Conservation (phyloP, 2,329 filamentous ascomycete genomes). For the Penicillium glabrum region DNA sequence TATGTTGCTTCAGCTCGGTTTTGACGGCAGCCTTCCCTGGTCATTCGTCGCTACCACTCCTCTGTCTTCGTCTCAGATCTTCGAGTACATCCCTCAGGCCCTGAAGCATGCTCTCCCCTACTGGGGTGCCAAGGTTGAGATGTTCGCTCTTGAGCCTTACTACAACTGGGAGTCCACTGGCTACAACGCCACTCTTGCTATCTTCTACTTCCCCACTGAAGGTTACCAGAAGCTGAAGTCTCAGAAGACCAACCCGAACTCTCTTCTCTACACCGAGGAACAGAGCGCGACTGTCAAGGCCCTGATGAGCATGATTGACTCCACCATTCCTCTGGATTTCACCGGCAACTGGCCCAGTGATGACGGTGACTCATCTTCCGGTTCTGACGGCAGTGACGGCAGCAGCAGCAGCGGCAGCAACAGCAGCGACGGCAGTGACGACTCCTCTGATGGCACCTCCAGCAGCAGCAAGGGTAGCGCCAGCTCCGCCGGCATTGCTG, state of each 20-base stretch:
- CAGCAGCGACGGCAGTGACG: constrained; percentile 26
- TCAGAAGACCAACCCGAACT: constrained; percentile 69
- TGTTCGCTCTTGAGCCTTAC: constrained; percentile 72
- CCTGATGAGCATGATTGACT: constrained; percentile 79
- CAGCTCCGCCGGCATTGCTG: constrained; percentile 65
- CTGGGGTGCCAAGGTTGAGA: constrained; percentile 54
- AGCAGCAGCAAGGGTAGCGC: constrained; percentile 38
- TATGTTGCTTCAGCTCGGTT: constrained; percentile 78
- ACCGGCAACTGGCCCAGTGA: constrained; percentile 33
- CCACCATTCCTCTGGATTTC: constrained; percentile 67
- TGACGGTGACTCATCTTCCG: constrained; percentile 31
- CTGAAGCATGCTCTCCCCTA: constrained; percentile 63
- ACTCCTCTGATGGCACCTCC: constrained; percentile 51
- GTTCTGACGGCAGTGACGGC: background rate
- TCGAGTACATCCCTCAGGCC: constrained; percentile 71
- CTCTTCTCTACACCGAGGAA: constrained; percentile 70
- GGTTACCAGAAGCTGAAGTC: constrained; percentile 67
- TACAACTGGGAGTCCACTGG: constrained; percentile 67
- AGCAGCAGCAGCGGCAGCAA: constrained; percentile 21
- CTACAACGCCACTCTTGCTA: constrained; percentile 78
- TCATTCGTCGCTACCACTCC: constrained; percentile 72
- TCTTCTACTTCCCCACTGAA: constrained; percentile 72
- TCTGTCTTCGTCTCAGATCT: constrained; percentile 79
- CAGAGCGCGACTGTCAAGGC: constrained; percentile 64
- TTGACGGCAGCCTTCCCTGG: constrained; percentile 79